Evolutionary conservation across 768 basidiomycete species (phyloP), one percentile per base, ranked within the genome.

Genomic region (Gyrodon lividus): DNA sequence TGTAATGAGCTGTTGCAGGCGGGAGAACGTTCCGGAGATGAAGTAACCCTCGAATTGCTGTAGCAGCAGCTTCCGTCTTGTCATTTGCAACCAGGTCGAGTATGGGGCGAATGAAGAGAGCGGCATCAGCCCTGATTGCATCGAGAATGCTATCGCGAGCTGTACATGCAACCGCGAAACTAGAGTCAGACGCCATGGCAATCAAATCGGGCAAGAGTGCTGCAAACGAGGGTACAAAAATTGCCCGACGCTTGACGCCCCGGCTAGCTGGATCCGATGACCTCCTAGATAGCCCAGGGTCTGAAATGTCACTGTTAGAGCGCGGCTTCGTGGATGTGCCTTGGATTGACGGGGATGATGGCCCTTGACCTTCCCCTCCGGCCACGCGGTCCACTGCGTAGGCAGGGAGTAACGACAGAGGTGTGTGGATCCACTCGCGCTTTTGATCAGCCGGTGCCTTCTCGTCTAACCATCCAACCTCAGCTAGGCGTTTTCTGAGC

Each of bases 401-500:
- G 2, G 72, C 73, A 0, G 88, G 83, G 0, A 89, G 67, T 14
- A 87, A 71, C 4, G 86, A 82, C 56, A 90, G 76, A 2, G 88
- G 88, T 4, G 81, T 84, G 60, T 72, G 74, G 52, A 81, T 75
- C 76, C 82, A 76, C 58, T 83, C 78, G 23, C 75, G 72, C 51
- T 79, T 75, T 46, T 79, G 78, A 59, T 88, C 82, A 8, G 76
- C 70, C 9, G 76, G 66, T 3, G 70, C 71, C 48, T 82, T 77
- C 26, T 87, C 83, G 34, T 84, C 77, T 5, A 75, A 77, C 87
- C 87, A 92, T 13, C 87, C 88, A 43, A 92, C 83, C 51, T 90
- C 86, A 1, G 80, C 77, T 16, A 92, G 71, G 38, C 82, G 80
- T 53, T 81, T 80, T 46, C 79, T 76, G 31, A 89, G 64, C 58